Evolutionary conservation across 371 early-diverging fungal species (phyloP), one percentile per base, ranked within the genome.

Genomic region (Apophysomyces trapeziformis): DNA sequence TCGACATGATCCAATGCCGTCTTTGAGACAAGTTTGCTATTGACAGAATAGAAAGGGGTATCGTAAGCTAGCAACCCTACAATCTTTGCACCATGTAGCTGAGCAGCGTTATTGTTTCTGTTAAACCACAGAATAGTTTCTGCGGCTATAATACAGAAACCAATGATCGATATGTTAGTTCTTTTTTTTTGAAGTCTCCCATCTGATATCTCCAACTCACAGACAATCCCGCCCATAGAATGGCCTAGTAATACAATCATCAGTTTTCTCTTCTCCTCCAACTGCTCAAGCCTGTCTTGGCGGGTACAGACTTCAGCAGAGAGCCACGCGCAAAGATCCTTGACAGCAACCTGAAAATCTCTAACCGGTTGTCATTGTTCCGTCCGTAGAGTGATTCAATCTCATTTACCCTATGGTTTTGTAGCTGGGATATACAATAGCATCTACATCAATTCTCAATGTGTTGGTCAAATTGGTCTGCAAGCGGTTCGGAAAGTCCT

Each of bases 171-270:
- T 35, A 35, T 13, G 13, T 13, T 13, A 13, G 13, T 8, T 11
- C 41, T 13, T 41, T 41, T 41, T 41, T 26, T 26, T 26, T 39
- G 16, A 13, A 41, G 36, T 50, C 16, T 36, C 36, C 2, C 14
- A 37, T 37, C 32, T 35, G 8, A 26, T 16, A 13, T 36, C 16
- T 32, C 21, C 32, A 14, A 61, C 77, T 75, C 85, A 88, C 88
- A 81, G 4, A 88, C 86, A 64, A 88, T 74, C 36, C 89, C 89
- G 54, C 89, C 89, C 86, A 88, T 87, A 1, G 87, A 87, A 61
- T 88, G 89, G 0, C 87, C 89, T 9, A 79, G 54, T 13, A 84
- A 46, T 14, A 74, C 73, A 54, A 82, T 64, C 68, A 76, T 70
- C 1, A 79, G 63, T 11, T 72, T 78, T 45, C 83, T 83, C 1